phyloP scores from a whole-genome alignment of 495 filamentous ascomycete species.

The Penicillium soppii region DNA sequence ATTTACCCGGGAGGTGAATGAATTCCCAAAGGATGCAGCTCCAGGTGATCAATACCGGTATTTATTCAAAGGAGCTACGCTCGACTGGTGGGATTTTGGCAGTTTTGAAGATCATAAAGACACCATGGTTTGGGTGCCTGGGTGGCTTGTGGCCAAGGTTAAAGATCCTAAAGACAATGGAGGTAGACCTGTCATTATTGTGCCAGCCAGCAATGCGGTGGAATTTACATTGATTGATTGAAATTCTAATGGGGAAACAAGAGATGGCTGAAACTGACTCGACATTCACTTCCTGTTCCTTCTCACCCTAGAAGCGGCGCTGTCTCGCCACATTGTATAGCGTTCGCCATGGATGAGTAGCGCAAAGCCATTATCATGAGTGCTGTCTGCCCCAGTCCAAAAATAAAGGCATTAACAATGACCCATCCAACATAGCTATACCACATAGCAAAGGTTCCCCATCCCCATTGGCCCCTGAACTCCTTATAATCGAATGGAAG shows the following conservation, averaged over 20 bases:
- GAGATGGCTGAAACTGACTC: too few species aligned
- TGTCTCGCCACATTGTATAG: background rate
- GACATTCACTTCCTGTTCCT: background rate
- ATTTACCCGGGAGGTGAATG: slow-evolving; percentile 3
- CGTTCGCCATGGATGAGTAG: background rate
- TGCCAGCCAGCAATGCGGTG: background rate
- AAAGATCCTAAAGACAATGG: background rate
- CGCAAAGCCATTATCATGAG: background rate
- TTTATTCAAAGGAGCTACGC: background rate
- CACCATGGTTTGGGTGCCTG: background rate
- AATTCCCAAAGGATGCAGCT: background rate
- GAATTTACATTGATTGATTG: background rate
- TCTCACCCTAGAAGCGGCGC: background rate
- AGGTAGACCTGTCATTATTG: background rate
- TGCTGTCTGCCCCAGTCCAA: background rate
- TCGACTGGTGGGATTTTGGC: slow-evolving; percentile 8
- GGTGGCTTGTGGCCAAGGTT: background rate
- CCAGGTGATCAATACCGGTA: slow-evolving; percentile 1
- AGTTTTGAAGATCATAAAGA: slow-evolving; percentile 1
- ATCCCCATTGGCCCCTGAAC: background rate
- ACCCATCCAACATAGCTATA: background rate
- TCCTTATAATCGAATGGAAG: background rate
- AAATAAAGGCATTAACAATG: background rate
- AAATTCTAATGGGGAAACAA: too few species aligned
- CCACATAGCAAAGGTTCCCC: background rate